Evolutionary conservation across 2,329 filamentous ascomycete genomes (phyloP).

Genomic region (Daldinia eschscholtzii): DNA sequence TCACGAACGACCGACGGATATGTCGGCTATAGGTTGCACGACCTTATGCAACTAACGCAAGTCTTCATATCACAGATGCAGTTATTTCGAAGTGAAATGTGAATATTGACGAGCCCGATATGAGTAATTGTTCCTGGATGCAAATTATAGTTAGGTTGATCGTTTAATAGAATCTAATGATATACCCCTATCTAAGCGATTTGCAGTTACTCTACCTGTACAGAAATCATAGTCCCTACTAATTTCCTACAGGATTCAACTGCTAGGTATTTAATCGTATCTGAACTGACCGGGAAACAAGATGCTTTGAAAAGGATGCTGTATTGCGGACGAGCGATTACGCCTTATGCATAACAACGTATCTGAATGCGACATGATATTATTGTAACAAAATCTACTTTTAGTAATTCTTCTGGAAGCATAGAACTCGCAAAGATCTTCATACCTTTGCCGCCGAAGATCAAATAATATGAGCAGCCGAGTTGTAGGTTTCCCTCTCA

Average conservation of each 20-base stretch:
- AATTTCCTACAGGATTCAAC: slow-evolving; percentile 11
- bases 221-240: slow-evolving; percentile 11
- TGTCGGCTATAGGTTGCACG: slow-evolving; percentile 24
- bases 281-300: not conserved
- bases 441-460: not conserved
- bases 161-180: slow-evolving; percentile 10
- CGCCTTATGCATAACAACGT: not conserved
- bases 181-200: slow-evolving; percentile 17
- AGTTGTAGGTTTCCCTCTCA: not conserved
- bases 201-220: slow-evolving; percentile 8
- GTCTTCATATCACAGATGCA: slow-evolving; percentile 23
- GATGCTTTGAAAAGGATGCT: too few relatives aligned
- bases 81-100: not conserved
- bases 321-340: too few relatives aligned
- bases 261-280: not conserved
- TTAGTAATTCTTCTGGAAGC: not conserved
- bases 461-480: too few relatives aligned
- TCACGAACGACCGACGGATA: slow-evolving; percentile 19
- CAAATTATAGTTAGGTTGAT: slow-evolving; percentile 1
- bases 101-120: not conserved
- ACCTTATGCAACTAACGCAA: slow-evolving; percentile 2
- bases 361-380: slow-evolving; percentile 1
- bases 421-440: not conserved
- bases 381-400: not conserved
- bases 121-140: not conserved